Conservation (phyloP, 768 basidiomycete genomes). For the Aureoboletus auriporus region DNA sequence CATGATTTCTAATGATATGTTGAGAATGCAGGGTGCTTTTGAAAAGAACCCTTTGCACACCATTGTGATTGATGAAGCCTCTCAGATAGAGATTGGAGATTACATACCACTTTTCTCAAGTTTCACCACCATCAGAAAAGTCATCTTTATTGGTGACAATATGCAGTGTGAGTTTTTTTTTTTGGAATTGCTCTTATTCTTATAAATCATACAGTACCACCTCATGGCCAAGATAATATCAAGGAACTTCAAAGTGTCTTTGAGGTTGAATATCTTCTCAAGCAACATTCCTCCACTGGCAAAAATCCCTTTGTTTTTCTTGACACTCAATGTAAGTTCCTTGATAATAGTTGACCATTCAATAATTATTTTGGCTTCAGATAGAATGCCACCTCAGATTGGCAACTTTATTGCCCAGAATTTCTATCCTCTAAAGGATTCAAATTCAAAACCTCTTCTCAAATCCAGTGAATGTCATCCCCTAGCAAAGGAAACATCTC, state of each 20-base stretch:
- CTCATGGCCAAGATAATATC: conserved; percentile 70
- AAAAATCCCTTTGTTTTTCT: conserved; percentile 47
- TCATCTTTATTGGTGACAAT: conserved; percentile 62
- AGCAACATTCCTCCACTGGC: conserved; percentile 14
- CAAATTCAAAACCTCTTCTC: conserved; percentile 34
- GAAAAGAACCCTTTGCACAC: conserved; percentile 37
- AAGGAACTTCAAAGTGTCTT: conserved; percentile 69
- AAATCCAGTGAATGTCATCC: conserved; percentile 50
- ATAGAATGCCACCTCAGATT: conserved; percentile 82
- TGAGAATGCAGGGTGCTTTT: conserved; percentile 22
- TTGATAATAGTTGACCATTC: neutral
- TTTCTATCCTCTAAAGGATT: conserved; percentile 51
- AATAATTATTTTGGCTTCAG: conserved; percentile 34
- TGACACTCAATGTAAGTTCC: conserved; percentile 66
- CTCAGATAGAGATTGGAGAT: conserved; percentile 57
- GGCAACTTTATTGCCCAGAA: conserved; percentile 65
- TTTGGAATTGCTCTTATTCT: conserved; percentile 27
- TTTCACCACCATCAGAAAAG: conserved; percentile 41
- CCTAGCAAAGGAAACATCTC: conserved; percentile 34
- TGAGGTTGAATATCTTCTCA: conserved; percentile 61
- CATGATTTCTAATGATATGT: conserved; percentile 55
- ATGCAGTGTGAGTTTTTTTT: conserved; percentile 52
- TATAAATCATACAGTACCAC: conserved; percentile 55
- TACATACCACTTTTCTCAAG: conserved; percentile 42
- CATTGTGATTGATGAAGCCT: conserved; percentile 62